Evolutionary conservation across 768 basidiomycete species (phyloP).

Genomic region (Suillus spraguei): DNA sequence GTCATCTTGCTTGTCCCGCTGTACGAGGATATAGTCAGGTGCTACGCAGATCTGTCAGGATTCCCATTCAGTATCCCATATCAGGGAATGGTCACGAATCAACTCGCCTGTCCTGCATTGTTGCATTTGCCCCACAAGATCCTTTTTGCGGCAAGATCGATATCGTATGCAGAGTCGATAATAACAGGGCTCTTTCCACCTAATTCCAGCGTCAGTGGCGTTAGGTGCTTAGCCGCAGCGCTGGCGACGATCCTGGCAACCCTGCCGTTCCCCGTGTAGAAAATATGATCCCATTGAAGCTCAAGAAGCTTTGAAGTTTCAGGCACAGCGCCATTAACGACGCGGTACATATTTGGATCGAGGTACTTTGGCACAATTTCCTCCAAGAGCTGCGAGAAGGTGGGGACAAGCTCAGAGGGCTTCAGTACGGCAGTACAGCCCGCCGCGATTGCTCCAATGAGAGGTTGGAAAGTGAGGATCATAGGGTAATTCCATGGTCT

Average conservation of each 20-base stretch:
- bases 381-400: constrained; percentile 51
- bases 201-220: constrained; percentile 36
- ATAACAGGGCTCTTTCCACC: constrained; percentile 49
- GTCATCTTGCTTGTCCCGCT: constrained; percentile 43
- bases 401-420: constrained; percentile 58
- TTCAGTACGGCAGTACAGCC: constrained; percentile 71
- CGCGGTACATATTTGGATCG: constrained; percentile 48
- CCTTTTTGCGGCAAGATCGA: constrained; percentile 60
- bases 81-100: not conserved
- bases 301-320: constrained; percentile 39
- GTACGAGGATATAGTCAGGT: constrained; percentile 49
- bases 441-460: constrained; percentile 73
- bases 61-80: constrained; percentile 1
- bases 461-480: constrained; percentile 54
- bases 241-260: constrained; percentile 27
- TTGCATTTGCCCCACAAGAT: constrained; percentile 66
- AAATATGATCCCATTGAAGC: constrained; percentile 37
- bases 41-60: constrained; percentile 38
- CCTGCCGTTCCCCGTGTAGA: constrained; percentile 39
- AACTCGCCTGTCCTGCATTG: constrained; percentile 63
- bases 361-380: constrained; percentile 59
- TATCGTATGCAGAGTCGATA: constrained; percentile 42
- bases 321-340: constrained; percentile 51
- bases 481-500: constrained; percentile 77
- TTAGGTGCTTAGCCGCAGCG: constrained; percentile 34